Evolutionary conservation across 2,329 filamentous ascomycete genomes (phyloP), one percentile per base, ranked within the genome.

Genomic region (Elsinoe ampelina): DNA sequence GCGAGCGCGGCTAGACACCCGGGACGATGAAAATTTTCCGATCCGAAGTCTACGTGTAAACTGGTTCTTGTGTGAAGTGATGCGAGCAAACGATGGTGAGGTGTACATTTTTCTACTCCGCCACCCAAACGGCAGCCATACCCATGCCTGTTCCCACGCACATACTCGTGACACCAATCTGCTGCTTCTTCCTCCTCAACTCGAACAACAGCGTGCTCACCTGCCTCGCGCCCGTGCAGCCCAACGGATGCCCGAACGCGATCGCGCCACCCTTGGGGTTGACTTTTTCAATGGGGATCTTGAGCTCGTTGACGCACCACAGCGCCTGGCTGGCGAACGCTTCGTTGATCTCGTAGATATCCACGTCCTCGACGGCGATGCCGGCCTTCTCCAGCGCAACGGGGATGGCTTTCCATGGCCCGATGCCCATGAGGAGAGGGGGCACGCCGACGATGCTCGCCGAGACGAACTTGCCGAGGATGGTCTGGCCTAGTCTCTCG

Each of bases 301-400:
- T 86, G 19, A 98, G 81, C 77, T 96, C 85, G 67, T 93, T 88
- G 61, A 88, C 83, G 72, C 90, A 96, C 87, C 87, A 97, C 63
- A 97, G 73, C 73, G 89, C 95, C 80, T 97, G 92, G 61, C 83
- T 88, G 32, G 93, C 93, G 72, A 98, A 98, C 1, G 93, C 93
- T 81, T 98, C 93, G 78, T 98, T 98, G 80, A 98, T 96, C 81
- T 98, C 93, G 68, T 82, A 97, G 68, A 97, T 92, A 70, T 97
- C 93, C 30, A 98, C 89, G 64, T 97, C 92, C 58, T 95, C 86
- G 73, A 85, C 89, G 69, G 77, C 79, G 65, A 98, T 83, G 59
- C 91, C 90, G 0, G 91, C 88, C 71, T 93, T 91, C 70, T 88
- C 81, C 57, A 96, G 84, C 3, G 89, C 91, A 70, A 91, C 87